Percentiles rank a stretch among this genome's conserved stretches.
Conservation (phyloP, 148 eudicot genomes). For the Silene uniflora region DNA sequence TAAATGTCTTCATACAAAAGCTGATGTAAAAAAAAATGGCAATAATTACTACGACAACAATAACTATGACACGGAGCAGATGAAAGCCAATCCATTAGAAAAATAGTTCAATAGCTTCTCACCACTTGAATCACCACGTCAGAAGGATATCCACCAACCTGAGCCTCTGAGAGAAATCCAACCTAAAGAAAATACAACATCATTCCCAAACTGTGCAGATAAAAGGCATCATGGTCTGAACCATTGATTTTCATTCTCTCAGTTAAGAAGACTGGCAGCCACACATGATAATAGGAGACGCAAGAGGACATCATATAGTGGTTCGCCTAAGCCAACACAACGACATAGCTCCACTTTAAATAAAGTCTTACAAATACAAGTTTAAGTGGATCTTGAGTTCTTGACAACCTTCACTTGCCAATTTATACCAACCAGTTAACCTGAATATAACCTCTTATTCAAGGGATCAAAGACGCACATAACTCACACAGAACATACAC, state of each 20-base stretch:
- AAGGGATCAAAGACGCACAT: neutral
- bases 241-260: neutral
- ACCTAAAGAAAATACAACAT: constrained; percentile 40
- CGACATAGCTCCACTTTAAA: neutral
- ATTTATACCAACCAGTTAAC: neutral
- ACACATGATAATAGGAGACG: neutral
- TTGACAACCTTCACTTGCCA: neutral
- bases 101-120: constrained; percentile 26
- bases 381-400: neutral
- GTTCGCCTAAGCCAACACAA: neutral
- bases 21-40: neutral
- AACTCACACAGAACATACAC: neutral
- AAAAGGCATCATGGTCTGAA: constrained; percentile 3
- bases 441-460: neutral
- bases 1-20: constrained; percentile 5
- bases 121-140: constrained; percentile 76
- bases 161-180: constrained; percentile 91
- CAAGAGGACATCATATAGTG: neutral
- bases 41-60: neutral
- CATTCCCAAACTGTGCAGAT: constrained; percentile 14
- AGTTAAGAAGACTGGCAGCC: neutral
- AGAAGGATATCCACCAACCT: constrained; percentile 79
- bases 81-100: constrained; percentile 13
- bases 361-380: neutral
- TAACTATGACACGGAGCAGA: neutral